Conservation (phyloP, 148 eudicot species). For the Persicaria maculosa region DNA sequence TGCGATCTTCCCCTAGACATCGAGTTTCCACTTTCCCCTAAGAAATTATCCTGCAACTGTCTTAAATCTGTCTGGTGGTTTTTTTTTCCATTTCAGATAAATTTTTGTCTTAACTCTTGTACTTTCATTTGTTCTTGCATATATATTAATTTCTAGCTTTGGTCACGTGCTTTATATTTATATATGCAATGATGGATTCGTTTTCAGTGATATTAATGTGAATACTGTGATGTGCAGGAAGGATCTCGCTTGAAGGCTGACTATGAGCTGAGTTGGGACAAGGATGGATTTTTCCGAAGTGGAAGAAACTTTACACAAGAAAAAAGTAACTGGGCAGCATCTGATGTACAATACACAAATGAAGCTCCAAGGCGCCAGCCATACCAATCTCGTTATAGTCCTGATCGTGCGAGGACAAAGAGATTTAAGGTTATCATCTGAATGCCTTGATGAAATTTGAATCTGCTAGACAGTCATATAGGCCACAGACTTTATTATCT, state of each 20-base stretch:
- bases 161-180: neutral
- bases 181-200: neutral
- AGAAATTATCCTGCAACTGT: neutral
- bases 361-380: constrained; percentile 38
- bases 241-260: constrained; percentile 84
- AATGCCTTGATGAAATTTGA: neutral
- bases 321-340: constrained; percentile 24
- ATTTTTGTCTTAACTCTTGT: neutral
- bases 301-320: constrained; percentile 33
- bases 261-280: constrained; percentile 79
- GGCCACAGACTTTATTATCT: neutral
- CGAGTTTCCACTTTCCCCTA: neutral
- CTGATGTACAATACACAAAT: constrained; percentile 32
- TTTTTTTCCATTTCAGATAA: neutral
- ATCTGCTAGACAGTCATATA: neutral
- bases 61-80: neutral
- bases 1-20: neutral
- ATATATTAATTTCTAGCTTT: neutral
- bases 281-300: constrained; percentile 46
- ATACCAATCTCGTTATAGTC: constrained; percentile 38
- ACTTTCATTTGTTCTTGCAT: neutral
- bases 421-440: constrained; percentile 54
- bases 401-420: constrained; percentile 49
- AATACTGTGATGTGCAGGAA: constrained; percentile 37
- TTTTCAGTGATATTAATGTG: neutral